phyloP scores from a whole-genome alignment of 148 eudicot species.

The Rhododendron vialii region DNA sequence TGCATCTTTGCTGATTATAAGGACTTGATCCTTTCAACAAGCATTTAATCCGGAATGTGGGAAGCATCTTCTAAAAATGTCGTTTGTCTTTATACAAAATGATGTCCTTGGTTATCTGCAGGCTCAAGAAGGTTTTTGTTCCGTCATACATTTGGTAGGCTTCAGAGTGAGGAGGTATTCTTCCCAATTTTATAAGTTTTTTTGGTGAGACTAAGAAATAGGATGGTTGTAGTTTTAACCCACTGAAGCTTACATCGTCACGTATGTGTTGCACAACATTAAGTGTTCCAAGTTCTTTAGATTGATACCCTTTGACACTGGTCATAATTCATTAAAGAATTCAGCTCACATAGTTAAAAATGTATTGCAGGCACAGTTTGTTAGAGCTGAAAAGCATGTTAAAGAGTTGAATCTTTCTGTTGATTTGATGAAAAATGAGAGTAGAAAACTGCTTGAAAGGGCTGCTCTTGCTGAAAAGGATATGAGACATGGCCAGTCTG shows the following conservation, averaged over 20 bases:
- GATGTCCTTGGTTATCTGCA: slow-evolving; percentile 26
- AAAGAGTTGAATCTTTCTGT: slow-evolving; percentile 60
- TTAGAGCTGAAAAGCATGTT: slow-evolving; percentile 73
- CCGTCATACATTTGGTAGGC: slow-evolving; percentile 79
- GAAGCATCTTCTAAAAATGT: neutral
- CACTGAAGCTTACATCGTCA: neutral
- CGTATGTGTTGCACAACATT: neutral
- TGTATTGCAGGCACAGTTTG: slow-evolving; percentile 64
- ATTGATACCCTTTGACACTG: neutral
- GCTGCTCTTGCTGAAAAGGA: slow-evolving; percentile 83
- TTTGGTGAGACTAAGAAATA: neutral
- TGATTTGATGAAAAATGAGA: slow-evolving; percentile 85
- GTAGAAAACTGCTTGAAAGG: slow-evolving; percentile 78
- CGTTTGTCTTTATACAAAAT: neutral
- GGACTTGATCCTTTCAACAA: neutral
- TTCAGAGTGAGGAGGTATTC: slow-evolving; percentile 89
- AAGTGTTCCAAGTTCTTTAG: neutral
- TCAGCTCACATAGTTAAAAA: neutral
- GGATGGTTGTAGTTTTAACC: neutral
- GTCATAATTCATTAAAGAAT: neutral
- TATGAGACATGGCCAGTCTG: slow-evolving; percentile 60
- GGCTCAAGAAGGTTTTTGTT: slow-evolving; percentile 88
- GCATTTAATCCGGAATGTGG: neutral
- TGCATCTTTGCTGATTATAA: neutral
- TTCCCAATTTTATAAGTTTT: neutral